These are phyloP conservation scores for Sparassis latifolia DNA, from an alignment of 1,284 basidiomycete genomes.

Conservation along the genomic window DNA sequence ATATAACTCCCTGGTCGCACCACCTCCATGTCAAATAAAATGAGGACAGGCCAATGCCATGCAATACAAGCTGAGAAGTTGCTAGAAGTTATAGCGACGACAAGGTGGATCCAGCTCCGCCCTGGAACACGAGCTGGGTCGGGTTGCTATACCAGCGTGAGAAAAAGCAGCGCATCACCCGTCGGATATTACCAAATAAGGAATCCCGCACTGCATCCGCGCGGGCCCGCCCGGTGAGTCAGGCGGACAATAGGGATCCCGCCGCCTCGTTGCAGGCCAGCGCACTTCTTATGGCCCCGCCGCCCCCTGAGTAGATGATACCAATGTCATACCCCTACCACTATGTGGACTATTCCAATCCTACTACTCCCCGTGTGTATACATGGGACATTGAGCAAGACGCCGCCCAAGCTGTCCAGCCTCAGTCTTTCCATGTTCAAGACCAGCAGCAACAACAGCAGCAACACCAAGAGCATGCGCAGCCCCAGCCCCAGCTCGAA, in stretches of 20 bases:
- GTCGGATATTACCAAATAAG: no score
- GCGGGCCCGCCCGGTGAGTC: background rate
- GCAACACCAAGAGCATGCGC: slow-evolving; percentile 10
- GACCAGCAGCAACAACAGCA: slow-evolving; percentile 8
- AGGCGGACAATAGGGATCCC: background rate
- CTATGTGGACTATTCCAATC: slow-evolving; percentile 17
- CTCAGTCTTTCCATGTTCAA: background rate
- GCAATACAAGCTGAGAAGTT: no score
- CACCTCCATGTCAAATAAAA: no score
- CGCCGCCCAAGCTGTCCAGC: slow-evolving; percentile 1
- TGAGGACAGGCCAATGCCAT: no score
- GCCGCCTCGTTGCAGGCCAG: background rate
- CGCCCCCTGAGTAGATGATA: background rate
- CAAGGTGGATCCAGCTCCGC: no score
- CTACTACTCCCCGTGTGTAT: slow-evolving; percentile 18
- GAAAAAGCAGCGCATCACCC: no score
- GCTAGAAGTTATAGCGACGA: no score
- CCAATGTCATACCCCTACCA: slow-evolving; percentile 19
- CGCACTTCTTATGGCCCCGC: background rate
- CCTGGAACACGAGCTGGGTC: no score
- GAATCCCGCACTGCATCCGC: background rate
- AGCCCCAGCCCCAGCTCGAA: background rate
- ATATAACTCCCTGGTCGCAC: no score
- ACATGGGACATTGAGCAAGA: slow-evolving; percentile 19
- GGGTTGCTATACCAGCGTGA: no score